Percentiles rank a stretch among this genome's conserved stretches.
Conservation (phyloP, 2,329 filamentous ascomycete genomes). For the Clonostachys sp. region DNA sequence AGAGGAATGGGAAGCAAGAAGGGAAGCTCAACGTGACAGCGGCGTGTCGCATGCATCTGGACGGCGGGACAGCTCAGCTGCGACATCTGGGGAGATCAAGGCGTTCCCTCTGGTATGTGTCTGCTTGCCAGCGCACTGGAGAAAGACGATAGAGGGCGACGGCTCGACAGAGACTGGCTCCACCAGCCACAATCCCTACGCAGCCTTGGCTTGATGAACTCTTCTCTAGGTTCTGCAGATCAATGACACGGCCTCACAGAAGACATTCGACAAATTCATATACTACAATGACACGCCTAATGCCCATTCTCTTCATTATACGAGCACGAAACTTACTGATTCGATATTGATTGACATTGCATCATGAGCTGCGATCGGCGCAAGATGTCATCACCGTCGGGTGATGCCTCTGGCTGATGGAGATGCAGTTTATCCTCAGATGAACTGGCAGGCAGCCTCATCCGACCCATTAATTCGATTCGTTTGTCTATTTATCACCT, state of each 20-base stretch:
- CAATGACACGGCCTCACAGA: too few relatives aligned
- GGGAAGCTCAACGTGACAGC: constrained; percentile 81
- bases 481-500: neutral
- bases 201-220: constrained; percentile 15
- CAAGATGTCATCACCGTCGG: too few relatives aligned
- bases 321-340: too few relatives aligned
- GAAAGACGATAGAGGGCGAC: constrained; percentile 92
- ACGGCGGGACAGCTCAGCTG: constrained; percentile 56
- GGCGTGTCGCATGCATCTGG: constrained; percentile 81
- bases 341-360: too few relatives aligned
- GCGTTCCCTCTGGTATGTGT: constrained; percentile 97
- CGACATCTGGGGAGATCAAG: constrained; percentile 77
- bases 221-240: too few relatives aligned
- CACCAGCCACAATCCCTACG: constrained; percentile 18
- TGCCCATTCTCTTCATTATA: too few relatives aligned
- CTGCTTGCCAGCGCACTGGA: constrained; percentile 92
- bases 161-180: constrained; percentile 62
- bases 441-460: too few relatives aligned
- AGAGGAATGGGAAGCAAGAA: constrained; percentile 80
- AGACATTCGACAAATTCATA: too few relatives aligned
- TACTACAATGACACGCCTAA: too few relatives aligned
- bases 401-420: too few relatives aligned
- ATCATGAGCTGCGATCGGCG: too few relatives aligned
- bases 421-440: too few relatives aligned
- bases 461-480: neutral